These are phyloP conservation scores for Camellia japonica DNA, from an alignment of 148 eudicot genomes.

Conservation along the genomic window DNA sequence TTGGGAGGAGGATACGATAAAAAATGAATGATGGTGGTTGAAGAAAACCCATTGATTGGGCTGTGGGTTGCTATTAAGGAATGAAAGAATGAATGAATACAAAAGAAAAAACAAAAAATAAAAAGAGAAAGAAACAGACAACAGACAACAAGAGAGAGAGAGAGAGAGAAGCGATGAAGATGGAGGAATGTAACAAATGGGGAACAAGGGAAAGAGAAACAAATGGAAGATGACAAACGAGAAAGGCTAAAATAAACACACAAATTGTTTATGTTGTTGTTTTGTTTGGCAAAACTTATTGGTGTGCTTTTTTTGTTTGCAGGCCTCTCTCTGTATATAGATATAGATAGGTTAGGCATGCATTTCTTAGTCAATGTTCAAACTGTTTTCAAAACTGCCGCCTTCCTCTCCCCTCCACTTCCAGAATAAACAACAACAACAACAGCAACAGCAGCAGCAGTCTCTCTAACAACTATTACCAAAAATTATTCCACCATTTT, in stretches of 20 bases:
- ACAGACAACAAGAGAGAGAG: background rate
- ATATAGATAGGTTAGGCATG: no score
- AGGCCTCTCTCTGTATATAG: background rate
- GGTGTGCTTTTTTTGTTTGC: background rate
- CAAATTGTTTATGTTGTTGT: background rate
- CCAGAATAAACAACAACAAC: no score
- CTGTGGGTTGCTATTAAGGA: conserved; percentile 6
- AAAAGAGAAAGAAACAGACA: background rate
- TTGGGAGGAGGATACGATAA: background rate
- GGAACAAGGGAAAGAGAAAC: background rate
- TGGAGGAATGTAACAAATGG: no score
- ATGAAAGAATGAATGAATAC: background rate
- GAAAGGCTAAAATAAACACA: background rate
- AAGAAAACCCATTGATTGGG: conserved; percentile 24
- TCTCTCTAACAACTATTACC: no score
- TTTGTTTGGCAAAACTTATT: background rate
- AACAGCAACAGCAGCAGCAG: no score
- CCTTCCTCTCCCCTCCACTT: no score
- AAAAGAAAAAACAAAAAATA: conserved; percentile 1
- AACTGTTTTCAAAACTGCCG: no score
- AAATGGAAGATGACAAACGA: conserved; percentile 15
- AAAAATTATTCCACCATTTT: no score
- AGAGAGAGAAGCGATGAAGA: background rate
- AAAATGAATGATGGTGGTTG: conserved; percentile 4
- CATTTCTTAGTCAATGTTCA: no score